Percentiles rank a stretch among this genome's conserved stretches.
These are phyloP conservation scores for Neoarthrinium moseri DNA, from an alignment of 2,329 filamentous ascomycete genomes.

Conservation along the genomic window DNA sequence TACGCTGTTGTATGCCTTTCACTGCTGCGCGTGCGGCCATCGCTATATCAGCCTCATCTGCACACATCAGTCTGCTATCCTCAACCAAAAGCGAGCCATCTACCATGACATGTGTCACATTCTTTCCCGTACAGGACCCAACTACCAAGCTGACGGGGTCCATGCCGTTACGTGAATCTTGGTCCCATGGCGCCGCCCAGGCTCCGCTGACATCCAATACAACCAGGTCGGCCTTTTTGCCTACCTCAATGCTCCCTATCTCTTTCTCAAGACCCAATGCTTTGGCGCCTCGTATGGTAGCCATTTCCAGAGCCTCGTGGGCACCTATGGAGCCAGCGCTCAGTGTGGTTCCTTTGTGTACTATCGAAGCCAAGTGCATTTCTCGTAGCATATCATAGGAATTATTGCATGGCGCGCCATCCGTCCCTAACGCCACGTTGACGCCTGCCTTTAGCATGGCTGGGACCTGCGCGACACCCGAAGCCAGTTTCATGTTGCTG, in stretches of 20 bases:
- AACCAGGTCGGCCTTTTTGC: constrained; percentile 43
- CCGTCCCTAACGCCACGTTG: constrained; percentile 48
- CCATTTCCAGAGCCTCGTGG: constrained; percentile 47
- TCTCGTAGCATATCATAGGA: constrained; percentile 51
- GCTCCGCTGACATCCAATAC: constrained; percentile 11
- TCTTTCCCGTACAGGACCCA: constrained; percentile 11
- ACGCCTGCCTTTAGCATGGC: constrained; percentile 40
- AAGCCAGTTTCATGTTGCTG: constrained; percentile 51
- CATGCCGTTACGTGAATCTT: constrained; percentile 4
- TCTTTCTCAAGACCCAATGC: constrained; percentile 42
- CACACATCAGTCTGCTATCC: constrained; percentile 5
- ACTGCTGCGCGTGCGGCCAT: constrained; percentile 8
- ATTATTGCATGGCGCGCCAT: constrained; percentile 53
- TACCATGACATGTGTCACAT: constrained; percentile 13
- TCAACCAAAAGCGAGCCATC: constrained; percentile 12
- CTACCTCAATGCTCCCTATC: constrained; percentile 19
- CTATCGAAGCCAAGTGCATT: constrained; percentile 48
- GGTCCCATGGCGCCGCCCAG: constrained; percentile 12
- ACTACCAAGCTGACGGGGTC: constrained; percentile 14
- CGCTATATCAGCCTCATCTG: constrained; percentile 8
- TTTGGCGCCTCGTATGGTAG: constrained; percentile 48
- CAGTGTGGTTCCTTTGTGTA: constrained; percentile 42
- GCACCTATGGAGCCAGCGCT: constrained; percentile 42
- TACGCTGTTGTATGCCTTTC: constrained; percentile 11
- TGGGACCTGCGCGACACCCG: constrained; percentile 46